Evolutionary conservation across 371 early-diverging fungal genomes (phyloP).

Genomic region (Mucor racemosus): DNA sequence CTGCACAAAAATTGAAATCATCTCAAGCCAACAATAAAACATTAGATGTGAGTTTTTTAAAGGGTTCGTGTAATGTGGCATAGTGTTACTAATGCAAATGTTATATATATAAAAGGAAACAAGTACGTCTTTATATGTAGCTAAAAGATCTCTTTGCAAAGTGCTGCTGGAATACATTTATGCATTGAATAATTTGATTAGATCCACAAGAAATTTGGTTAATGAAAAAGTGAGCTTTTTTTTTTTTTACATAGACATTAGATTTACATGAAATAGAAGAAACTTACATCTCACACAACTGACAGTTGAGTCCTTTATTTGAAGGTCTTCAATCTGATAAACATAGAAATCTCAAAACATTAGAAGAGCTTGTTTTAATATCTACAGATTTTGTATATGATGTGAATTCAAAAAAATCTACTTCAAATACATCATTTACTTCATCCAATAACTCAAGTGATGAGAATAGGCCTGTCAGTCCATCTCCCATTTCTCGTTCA

Average conservation of each 20-base stretch:
- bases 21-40: conserved; percentile 17
- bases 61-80: neutral
- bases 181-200: conserved; percentile 23
- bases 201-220: conserved; percentile 24
- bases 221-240: conserved; percentile 25
- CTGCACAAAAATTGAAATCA: conserved; percentile 30
- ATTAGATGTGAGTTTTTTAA: conserved; percentile 23
- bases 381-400: conserved; percentile 23
- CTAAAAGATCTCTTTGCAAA: conserved; percentile 32
- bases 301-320: conserved; percentile 23
- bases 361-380: conserved; percentile 23
- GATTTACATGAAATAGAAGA: neutral
- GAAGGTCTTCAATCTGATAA: conserved; percentile 23
- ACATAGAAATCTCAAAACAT: conserved; percentile 22
- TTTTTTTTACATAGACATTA: neutral
- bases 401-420: conserved; percentile 15
- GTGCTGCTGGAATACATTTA: conserved; percentile 29
- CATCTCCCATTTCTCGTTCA: conserved; percentile 9
- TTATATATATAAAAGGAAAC: conserved; percentile 22
- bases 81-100: neutral
- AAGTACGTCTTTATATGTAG: conserved; percentile 21
- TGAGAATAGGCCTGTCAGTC: conserved; percentile 2
- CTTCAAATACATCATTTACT: neutral
- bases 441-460: neutral
- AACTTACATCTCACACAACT: neutral